Evolutionary conservation across 2,329 filamentous ascomycete genomes (phyloP), one percentile per base, ranked within the genome.

Genomic region (Juglanconis oblonga): DNA sequence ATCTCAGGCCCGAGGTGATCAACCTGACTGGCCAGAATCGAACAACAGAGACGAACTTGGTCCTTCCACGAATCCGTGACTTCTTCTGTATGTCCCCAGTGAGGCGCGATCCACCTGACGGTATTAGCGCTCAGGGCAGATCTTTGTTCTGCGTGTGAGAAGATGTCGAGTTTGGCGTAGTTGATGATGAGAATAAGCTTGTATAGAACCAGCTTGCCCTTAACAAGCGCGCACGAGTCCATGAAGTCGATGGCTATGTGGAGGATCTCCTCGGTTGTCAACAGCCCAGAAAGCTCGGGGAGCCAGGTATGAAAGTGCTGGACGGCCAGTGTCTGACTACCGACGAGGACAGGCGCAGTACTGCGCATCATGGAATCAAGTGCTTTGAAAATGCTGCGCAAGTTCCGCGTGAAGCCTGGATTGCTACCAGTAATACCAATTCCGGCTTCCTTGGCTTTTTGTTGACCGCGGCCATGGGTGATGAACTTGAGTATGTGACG

Each of bases 231-330:
- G 75, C 93, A 97, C 1, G 95, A 92, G 70, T 97, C 92, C 79
- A 98, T 89, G 70, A 98, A 96, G 74, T 94, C 91, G 63, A 96
- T 91, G 45, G 93, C 92, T 64, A 97, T 89, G 68, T 96, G 89
- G 55, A 97, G 79, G 50, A 97, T 94, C 71, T 98, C 94, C 67
- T 92, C 89, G 0, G 88, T 87, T 4, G 83, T 85, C 70, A 98
- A 81, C 42, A 95, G 81, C 1, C 88, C 86, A 0, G 86, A 81
- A 9, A 99, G 84, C 71, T 98, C 94, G 0, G 95, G 94, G n/a
- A 99, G 79, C 95, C 95, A 99, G 0, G 91, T 90, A 71, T 98
- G 94, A 72, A 98, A 96, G 72, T 98, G 92, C 73, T 99, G 95
- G 11, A 98, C 92, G 2, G 96, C 87, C 53, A 99, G 79, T 0